phyloP scores from a whole-genome alignment of 2,329 filamentous ascomycete genomes.

The Colletotrichum filicis region DNA sequence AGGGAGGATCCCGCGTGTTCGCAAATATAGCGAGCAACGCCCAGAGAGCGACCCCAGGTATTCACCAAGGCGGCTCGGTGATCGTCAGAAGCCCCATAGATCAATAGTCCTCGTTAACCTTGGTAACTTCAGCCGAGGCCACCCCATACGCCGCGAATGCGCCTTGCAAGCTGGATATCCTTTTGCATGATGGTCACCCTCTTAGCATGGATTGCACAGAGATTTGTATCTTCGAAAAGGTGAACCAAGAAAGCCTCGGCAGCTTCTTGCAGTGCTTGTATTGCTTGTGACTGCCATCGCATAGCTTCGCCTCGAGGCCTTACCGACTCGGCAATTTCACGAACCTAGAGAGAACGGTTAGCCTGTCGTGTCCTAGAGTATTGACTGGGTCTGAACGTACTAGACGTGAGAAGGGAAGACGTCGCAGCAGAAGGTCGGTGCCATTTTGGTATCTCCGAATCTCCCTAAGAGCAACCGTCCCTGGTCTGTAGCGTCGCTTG shows the following conservation, averaged over 20 bases:
- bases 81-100: neutral
- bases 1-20: neutral
- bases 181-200: conserved; percentile 98
- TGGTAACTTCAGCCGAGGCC: conserved; percentile 63
- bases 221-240: conserved; percentile 95
- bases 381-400: conserved; percentile 52
- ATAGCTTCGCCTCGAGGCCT: conserved; percentile 75
- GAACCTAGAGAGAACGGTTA: conserved; percentile 57
- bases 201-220: conserved; percentile 97
- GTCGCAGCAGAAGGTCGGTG: conserved; percentile 86
- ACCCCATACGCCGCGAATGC: conserved; percentile 83
- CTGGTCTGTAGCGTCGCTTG: conserved; percentile 76
- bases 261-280: conserved; percentile 92
- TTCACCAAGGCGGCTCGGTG: neutral
- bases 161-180: conserved; percentile 91
- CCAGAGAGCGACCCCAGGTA: conserved; percentile 7
- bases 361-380: neutral
- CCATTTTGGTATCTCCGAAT: conserved; percentile 91
- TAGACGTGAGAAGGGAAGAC: conserved; percentile 83
- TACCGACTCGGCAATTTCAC: conserved; percentile 77
- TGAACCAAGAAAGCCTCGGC: conserved; percentile 97
- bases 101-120: neutral
- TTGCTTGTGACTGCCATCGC: conserved; percentile 96
- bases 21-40: neutral
- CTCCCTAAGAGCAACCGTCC: conserved; percentile 89